These are phyloP conservation scores for Flaveria floridana DNA, from an alignment of 140 eudicot species.

Conservation along the genomic window DNA sequence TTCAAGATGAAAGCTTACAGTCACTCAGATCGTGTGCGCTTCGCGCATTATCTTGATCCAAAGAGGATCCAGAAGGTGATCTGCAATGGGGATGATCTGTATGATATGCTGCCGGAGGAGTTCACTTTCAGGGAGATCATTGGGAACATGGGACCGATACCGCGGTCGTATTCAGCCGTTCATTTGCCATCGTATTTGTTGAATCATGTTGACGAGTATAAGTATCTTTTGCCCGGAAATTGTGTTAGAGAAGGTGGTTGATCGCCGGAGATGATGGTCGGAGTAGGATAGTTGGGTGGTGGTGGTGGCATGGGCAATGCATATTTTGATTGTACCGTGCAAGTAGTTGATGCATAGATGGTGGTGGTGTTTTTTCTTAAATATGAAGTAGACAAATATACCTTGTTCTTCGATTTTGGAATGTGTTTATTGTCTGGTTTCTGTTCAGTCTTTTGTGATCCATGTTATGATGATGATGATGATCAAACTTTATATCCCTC, in stretches of 20 bases:
- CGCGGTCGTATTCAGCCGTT: conserved; percentile 43
- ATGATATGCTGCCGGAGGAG: conserved; percentile 53
- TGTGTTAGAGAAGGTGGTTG: conserved; percentile 36
- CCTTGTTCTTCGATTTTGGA: conserved; percentile 28
- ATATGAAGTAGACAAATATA: conserved; percentile 16
- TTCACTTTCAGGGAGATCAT: conserved; percentile 38
- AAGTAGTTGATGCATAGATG: conserved; percentile 25
- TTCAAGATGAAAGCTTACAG: conserved; percentile 52
- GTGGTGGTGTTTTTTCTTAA: not conserved
- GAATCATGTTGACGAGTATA: conserved; percentile 36
- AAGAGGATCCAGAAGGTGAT: conserved; percentile 42
- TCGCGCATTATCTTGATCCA: conserved; percentile 36
- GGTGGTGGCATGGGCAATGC: conserved; percentile 23
- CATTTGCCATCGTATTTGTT: conserved; percentile 41
- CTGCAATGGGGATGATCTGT: conserved; percentile 46
- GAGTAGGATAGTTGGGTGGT: not conserved
- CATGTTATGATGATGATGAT: not conserved
- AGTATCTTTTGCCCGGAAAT: conserved; percentile 47
- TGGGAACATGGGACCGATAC: conserved; percentile 47
- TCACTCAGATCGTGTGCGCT: conserved; percentile 42
- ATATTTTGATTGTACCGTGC: conserved; percentile 24
- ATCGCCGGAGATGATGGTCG: not conserved
- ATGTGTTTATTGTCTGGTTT: conserved; percentile 23
- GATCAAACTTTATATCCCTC: too few species aligned
- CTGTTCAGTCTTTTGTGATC: conserved; percentile 13